Base-by-base conservation (phyloP, 306 rosid genomes). In the Hippophae gyantsensis region DNA sequence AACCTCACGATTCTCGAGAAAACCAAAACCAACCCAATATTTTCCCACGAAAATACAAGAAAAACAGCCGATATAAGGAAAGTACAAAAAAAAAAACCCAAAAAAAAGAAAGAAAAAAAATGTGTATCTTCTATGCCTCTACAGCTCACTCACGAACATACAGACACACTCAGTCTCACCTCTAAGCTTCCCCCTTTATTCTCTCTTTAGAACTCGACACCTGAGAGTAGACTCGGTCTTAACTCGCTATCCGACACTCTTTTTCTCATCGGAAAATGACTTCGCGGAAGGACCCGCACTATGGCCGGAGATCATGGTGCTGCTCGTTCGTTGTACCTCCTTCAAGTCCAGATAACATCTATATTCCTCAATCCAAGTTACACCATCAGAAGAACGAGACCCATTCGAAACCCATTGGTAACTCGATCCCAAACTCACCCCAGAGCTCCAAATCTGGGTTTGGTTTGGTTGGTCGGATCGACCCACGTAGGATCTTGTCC, bases 401-500 rank as follows among this genome's bases (percentile, higher is more conserved):
- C 57, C 6, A 57, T 48, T 61, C 83, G 0, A 89, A 85, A 54
- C 78, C 76, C 6, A 56, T 23, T 3, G 57, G 47, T 43, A 38
- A 59, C 62, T 86, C 95, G 11, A 65, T 85, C 48, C 94, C 88
- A 2, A 76, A 55, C 71, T 89, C 95, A 11, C 95, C 97, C 10
- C 84, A 74, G 67, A 84, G 84, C 69, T 13, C 84, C 70, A 88
- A 85, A 77, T 85, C 94, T 57, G 83, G 76, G 14, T 58, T 82
- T 11, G 69, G 84, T 41, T 66, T 81, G 8, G 85, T 75, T 44
- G 68, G 77, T 12, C 84, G 88, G 54, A 89, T 89, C 69, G 97
- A 86, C 78, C 95, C 89, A 3, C 85, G 97, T 52, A 76, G 92
- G 82, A 89, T 89, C 89, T 76, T 90, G 54, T 90, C 97, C 2